Evolutionary conservation across 768 basidiomycete species (phyloP), one percentile per base, ranked within the genome.

Genomic region (Podaxis sp.): DNA sequence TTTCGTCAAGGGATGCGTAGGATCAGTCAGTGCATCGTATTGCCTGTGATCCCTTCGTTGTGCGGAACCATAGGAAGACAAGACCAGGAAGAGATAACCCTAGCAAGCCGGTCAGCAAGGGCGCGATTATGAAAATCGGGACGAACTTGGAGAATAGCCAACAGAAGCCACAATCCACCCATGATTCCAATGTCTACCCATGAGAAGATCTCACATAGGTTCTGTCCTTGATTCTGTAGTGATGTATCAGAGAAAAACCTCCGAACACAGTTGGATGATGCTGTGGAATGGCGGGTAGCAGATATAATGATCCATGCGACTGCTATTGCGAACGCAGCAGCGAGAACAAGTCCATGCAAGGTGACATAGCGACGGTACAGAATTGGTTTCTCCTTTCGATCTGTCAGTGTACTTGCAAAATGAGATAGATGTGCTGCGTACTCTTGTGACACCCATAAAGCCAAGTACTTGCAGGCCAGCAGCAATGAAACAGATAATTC

Each of bases 141-240:
- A 63, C 87, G 67, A 73, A 89, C 90, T 73, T 96, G 94, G 38
- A 91, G 77, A 64, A 89, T 77, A n/a, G 83, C 84, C 27, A 97
- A 78, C 15, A 97, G 70, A 9, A 91, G 74, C 92, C 95, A 98
- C 5, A 97, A 78, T 7, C 85, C 93, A 19, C 82, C 90, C 94
- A 98, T 96, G 60, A 98, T 77, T 40, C 96, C 96, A 13, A 97
- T 79, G 68, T 92, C 91, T 9, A 93, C 91, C 93, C 94, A 97
- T 4, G 94, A 81, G 71, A 98, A 96, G 59, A 97, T 89, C 52
- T 88, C 80, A 76, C 97, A 99, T 24, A 98, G 80, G 4, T 83
- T 86, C 38, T 87, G 73, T 5, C 87, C 91, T 71, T 93, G 83
- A 40, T 74, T 72, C 55, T 74, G 66, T 63, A 67, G 70, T 12